Evolutionary conservation across 2,329 filamentous ascomycete species (phyloP).

Genomic region (Raffaelea deltoideospora): DNA sequence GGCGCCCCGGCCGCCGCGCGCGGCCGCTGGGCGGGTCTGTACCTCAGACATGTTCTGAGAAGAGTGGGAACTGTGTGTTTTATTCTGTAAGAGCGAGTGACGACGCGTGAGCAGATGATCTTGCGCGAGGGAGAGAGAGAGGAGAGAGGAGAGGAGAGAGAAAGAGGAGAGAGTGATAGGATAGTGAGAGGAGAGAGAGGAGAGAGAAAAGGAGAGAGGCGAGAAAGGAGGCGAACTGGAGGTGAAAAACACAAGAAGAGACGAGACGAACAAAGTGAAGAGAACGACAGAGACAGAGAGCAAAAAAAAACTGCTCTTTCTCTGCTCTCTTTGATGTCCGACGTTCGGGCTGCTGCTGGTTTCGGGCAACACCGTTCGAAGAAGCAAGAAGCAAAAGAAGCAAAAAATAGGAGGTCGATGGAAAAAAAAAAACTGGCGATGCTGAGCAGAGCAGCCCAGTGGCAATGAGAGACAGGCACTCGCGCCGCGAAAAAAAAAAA

Average conservation of each 20-base stretch:
- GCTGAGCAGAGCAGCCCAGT: too few species aligned
- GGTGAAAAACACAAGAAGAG: not conserved
- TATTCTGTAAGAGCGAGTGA: constrained; percentile 6
- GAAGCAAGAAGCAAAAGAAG: too few species aligned
- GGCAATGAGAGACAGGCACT: too few species aligned
- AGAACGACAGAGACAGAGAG: not conserved
- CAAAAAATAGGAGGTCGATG: too few species aligned
- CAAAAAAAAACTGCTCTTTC: not conserved
- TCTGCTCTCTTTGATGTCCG: too few species aligned
- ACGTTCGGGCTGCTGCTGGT: too few species aligned
- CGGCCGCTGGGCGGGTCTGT: constrained; percentile 66
- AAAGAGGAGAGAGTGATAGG: not conserved
- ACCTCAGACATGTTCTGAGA: constrained; percentile 77
- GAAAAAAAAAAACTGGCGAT: too few species aligned
- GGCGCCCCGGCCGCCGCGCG: constrained; percentile 73
- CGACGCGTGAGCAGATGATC: not conserved
- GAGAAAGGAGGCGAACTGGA: not conserved
- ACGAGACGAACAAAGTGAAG: not conserved
- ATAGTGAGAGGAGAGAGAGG: not conserved
- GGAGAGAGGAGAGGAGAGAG: not conserved
- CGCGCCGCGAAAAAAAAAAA: too few species aligned
- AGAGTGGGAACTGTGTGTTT: constrained; percentile 16
- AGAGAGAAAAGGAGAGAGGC: not conserved
- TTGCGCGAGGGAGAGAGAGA: not conserved
- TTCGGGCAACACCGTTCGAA: too few species aligned